These are phyloP conservation scores for Stagonosporopsis rhizophila DNA, from an alignment of 2,329 filamentous ascomycete species.

Conservation along the genomic window DNA sequence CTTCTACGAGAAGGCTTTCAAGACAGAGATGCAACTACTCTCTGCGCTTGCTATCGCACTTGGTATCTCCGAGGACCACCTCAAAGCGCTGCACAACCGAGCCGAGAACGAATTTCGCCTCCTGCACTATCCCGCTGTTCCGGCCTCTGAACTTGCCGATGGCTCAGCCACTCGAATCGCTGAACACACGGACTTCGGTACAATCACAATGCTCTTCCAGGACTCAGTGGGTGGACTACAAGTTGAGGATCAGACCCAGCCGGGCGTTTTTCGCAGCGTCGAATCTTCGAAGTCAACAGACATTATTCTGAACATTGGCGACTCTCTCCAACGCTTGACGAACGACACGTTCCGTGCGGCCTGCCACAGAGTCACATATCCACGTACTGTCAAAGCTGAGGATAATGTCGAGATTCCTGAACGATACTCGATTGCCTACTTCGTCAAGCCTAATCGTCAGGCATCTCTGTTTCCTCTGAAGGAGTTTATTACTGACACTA, in stretches of 20 bases:
- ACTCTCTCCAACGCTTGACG: conserved; percentile 51
- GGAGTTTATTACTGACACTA: conserved; percentile 5
- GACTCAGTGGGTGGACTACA: conserved; percentile 44
- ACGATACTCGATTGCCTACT: conserved; percentile 7
- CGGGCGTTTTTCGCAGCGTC: conserved; percentile 12
- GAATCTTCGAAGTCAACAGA: conserved; percentile 18
- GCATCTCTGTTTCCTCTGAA: not conserved
- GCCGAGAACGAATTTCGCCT: conserved; percentile 24
- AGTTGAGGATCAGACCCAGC: conserved; percentile 34
- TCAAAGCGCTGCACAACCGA: conserved; percentile 13
- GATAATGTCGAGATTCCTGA: not conserved
- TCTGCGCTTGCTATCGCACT: conserved; percentile 20
- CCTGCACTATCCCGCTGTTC: conserved; percentile 24
- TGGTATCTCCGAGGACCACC: not conserved
- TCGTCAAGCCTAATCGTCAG: not conserved
- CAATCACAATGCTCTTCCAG: conserved; percentile 45
- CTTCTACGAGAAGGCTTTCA: conserved; percentile 15
- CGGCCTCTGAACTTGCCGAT: not conserved
- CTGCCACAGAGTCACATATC: conserved; percentile 43
- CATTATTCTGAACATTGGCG: conserved; percentile 53
- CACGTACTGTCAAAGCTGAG: not conserved
- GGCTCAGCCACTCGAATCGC: conserved; percentile 18
- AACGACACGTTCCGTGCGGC: conserved; percentile 47
- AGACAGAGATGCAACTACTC: conserved; percentile 14
- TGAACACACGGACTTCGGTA: conserved; percentile 31